Conservation (phyloP, 176 grass and related monocot species). For the Pontederia paniculata region DNA sequence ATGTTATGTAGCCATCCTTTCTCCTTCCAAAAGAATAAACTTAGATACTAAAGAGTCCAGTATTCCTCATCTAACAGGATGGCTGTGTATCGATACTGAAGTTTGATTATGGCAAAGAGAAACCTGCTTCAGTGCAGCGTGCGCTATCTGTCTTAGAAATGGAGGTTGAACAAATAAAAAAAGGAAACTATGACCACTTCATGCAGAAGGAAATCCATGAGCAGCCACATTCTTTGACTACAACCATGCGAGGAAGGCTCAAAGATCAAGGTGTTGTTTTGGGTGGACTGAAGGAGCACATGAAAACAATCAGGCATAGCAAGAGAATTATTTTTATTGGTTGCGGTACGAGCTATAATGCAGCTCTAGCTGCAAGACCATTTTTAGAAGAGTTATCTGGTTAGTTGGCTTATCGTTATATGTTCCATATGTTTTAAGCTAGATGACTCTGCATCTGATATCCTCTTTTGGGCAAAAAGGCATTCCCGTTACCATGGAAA, state of each 20-base stretch:
- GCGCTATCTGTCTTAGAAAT: constrained; percentile 93
- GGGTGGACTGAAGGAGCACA: constrained; percentile 76
- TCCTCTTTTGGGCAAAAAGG: constrained; percentile 12
- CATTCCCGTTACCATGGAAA: constrained; percentile 89
- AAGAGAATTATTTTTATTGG: constrained; percentile 82
- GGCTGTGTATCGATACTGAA: constrained; percentile 80
- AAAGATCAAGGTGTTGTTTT: constrained; percentile 66
- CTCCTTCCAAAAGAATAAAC: too few species aligned
- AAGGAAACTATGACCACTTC: constrained; percentile 80
- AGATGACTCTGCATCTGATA: not conserved
- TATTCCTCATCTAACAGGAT: constrained; percentile 33
- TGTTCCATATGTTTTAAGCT: not conserved
- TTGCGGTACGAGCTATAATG: constrained; percentile 93
- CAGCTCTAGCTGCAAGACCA: constrained; percentile 72
- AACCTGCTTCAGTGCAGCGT: constrained; percentile 73
- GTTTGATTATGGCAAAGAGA: constrained; percentile 73
- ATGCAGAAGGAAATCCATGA: constrained; percentile 99
- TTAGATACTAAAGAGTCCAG: too few species aligned
- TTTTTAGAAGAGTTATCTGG: constrained; percentile 83
- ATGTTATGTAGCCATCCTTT: too few species aligned
- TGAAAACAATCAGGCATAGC: constrained; percentile 76
- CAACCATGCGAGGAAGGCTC: constrained; percentile 87
- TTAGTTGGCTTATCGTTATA: constrained; percentile 21
- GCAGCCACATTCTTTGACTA: constrained; percentile 75
- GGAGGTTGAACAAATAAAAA: constrained; percentile 98